phyloP scores from a whole-genome alignment of 2,329 filamentous ascomycete species.

The Hypoxylon sp. region DNA sequence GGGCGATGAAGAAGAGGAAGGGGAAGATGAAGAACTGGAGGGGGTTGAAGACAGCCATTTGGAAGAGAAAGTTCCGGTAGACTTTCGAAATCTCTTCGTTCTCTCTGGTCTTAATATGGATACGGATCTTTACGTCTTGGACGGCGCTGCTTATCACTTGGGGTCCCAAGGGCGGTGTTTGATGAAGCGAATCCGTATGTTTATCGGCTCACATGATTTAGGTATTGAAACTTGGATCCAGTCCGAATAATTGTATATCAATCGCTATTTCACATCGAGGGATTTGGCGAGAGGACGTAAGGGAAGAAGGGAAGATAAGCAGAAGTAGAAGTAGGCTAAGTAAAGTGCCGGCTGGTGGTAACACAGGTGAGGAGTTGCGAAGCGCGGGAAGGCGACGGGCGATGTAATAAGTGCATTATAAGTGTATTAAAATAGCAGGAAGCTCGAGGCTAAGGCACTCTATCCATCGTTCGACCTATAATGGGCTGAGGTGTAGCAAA shows the following conservation, averaged over 20 bases:
- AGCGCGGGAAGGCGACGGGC: not conserved
- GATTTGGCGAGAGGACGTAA: not conserved
- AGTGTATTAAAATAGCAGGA: conserved; percentile 10
- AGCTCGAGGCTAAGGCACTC: conserved; percentile 27
- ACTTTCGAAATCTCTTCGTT: not conserved
- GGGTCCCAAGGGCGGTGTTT: conserved; percentile 1
- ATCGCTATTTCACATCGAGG: conserved; percentile 8
- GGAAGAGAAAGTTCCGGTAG: conserved; percentile 5
- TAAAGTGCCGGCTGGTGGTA: conserved; percentile 11
- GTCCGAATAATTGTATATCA: conserved; percentile 5
- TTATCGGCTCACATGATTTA: conserved; percentile 40
- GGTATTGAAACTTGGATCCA: conserved; percentile 10
- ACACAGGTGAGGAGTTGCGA: conserved; percentile 10
- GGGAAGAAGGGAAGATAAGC: not conserved
- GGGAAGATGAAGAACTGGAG: conserved; percentile 66
- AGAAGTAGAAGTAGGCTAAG: no score
- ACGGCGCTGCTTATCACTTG: conserved; percentile 13
- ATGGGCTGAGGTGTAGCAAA: conserved; percentile 27
- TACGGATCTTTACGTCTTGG: conserved; percentile 1
- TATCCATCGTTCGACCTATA: conserved; percentile 14
- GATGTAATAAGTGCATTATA: conserved; percentile 19
- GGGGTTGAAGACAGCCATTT: conserved; percentile 63
- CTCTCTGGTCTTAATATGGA: not conserved
- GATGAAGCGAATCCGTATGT: conserved; percentile 19
- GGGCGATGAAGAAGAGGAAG: conserved; percentile 67